phyloP scores from a whole-genome alignment of 306 rosid genomes.

The Abrus precatorius region DNA sequence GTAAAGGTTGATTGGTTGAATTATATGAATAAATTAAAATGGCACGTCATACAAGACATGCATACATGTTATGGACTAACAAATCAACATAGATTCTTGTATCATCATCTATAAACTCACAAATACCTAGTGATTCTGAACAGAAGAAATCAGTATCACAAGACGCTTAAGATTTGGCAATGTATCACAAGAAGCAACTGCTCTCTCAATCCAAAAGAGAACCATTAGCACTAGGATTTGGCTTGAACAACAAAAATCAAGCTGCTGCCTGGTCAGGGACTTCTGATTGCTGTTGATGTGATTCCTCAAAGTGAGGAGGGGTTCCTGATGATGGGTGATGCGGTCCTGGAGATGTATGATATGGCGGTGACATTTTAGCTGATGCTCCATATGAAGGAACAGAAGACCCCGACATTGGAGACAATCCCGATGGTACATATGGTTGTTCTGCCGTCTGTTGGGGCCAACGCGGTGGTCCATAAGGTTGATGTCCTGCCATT shows the following conservation, averaged over 20 bases:
- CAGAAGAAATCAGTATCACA: slow-evolving; percentile 23
- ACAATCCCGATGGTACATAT: slow-evolving; percentile 43
- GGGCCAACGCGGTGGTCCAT: slow-evolving; percentile 36
- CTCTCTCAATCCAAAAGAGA: slow-evolving; percentile 39
- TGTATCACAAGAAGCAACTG: slow-evolving; percentile 35
- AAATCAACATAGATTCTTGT: slow-evolving; percentile 43
- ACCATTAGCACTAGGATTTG: slow-evolving; percentile 34
- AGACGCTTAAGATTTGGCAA: slow-evolving; percentile 23
- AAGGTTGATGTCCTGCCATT: slow-evolving; percentile 47
- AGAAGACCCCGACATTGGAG: slow-evolving; percentile 44
- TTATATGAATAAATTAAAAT: slow-evolving; percentile 54
- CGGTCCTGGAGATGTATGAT: slow-evolving; percentile 46
- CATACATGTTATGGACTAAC: slow-evolving; percentile 38
- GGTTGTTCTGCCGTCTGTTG: slow-evolving; percentile 42
- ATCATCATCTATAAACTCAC: slow-evolving; percentile 42
- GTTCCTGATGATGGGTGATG: slow-evolving; percentile 49
- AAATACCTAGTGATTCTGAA: slow-evolving; percentile 29
- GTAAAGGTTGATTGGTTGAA: slow-evolving; percentile 37
- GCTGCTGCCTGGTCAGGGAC: slow-evolving; percentile 56
- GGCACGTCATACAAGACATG: slow-evolving; percentile 30
- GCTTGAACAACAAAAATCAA: slow-evolving; percentile 46
- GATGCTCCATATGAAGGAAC: slow-evolving; percentile 44
- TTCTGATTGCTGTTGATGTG: slow-evolving; percentile 56
- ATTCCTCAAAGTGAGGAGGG: slow-evolving; percentile 49
- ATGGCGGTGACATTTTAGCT: slow-evolving; percentile 41